These are phyloP conservation scores for Epichloe elymi DNA, from an alignment of 2,329 filamentous ascomycete genomes.

Conservation along the genomic window DNA sequence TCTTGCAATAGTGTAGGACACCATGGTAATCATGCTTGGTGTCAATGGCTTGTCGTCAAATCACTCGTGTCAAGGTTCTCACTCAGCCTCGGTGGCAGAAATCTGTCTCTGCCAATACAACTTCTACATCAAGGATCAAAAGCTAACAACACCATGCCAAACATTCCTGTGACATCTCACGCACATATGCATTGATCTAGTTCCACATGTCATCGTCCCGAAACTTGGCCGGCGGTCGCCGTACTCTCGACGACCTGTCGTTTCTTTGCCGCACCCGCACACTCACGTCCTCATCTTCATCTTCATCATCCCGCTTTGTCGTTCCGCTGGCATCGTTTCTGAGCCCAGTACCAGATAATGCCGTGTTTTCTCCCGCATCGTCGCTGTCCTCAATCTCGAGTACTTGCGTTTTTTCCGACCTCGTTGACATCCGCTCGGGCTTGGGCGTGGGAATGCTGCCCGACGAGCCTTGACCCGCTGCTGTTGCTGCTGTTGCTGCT, in stretches of 20 bases:
- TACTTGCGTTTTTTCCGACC: slow-evolving; percentile 3
- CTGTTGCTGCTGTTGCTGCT: background rate
- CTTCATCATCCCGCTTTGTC: slow-evolving; percentile 5
- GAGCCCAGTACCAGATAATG: background rate
- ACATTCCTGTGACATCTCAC: background rate
- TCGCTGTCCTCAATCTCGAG: slow-evolving; percentile 19
- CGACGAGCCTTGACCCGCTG: background rate
- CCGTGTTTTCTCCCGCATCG: slow-evolving; percentile 7
- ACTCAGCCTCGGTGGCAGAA: background rate
- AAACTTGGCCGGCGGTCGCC: slow-evolving; percentile 23
- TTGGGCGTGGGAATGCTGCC: background rate
- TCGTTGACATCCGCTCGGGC: background rate
- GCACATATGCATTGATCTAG: background rate
- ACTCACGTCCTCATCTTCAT: slow-evolving; percentile 17
- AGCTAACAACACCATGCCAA: background rate
- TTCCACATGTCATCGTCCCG: slow-evolving; percentile 19
- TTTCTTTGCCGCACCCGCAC: slow-evolving; percentile 16
- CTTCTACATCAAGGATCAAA: no score
- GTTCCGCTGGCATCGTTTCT: background rate
- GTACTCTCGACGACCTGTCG: slow-evolving; percentile 16
- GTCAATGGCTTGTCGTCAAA: no score
- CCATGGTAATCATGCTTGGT: no score
- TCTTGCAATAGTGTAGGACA: no score
- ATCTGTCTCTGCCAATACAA: background rate
- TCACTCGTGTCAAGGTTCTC: background rate